phyloP scores from a whole-genome alignment of 768 basidiomycete genomes.

The Cytidiella melzeri region DNA sequence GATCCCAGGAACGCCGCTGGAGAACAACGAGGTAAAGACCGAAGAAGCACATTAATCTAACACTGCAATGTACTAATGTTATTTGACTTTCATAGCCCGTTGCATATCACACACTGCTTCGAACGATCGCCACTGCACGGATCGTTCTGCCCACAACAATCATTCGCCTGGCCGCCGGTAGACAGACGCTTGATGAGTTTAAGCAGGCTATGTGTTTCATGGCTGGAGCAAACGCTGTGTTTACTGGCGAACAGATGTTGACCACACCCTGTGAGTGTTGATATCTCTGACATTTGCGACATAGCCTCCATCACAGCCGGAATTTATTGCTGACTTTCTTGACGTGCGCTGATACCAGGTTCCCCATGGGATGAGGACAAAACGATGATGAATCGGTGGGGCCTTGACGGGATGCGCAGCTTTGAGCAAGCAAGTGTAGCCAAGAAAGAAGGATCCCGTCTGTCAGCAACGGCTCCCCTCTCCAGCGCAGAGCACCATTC shows the following conservation, averaged over 20 bases:
- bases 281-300: not conserved
- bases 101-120: constrained; percentile 74
- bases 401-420: constrained; percentile 83
- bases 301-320: not conserved
- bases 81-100: constrained; percentile 49
- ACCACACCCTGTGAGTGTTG: constrained; percentile 88
- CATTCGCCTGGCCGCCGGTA: constrained; percentile 90
- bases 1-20: constrained; percentile 90
- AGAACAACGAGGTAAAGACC: constrained; percentile 70
- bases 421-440: constrained; percentile 71
- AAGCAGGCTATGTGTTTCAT: constrained; percentile 98
- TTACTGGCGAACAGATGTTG: constrained; percentile 97
- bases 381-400: constrained; percentile 90
- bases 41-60: not conserved
- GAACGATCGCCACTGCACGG: constrained; percentile 93
- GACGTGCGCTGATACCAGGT: constrained; percentile 35
- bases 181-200: constrained; percentile 81
- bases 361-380: constrained; percentile 98
- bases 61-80: not conserved
- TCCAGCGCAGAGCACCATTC: not conserved
- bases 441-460: constrained; percentile 41
- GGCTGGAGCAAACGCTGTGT: constrained; percentile 97
- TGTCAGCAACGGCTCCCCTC: constrained; percentile 9
- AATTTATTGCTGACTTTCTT: not conserved
- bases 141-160: constrained; percentile 89